These are phyloP conservation scores for Leccinum longicurvipes DNA, from an alignment of 768 basidiomycete species.

Conservation along the genomic window DNA sequence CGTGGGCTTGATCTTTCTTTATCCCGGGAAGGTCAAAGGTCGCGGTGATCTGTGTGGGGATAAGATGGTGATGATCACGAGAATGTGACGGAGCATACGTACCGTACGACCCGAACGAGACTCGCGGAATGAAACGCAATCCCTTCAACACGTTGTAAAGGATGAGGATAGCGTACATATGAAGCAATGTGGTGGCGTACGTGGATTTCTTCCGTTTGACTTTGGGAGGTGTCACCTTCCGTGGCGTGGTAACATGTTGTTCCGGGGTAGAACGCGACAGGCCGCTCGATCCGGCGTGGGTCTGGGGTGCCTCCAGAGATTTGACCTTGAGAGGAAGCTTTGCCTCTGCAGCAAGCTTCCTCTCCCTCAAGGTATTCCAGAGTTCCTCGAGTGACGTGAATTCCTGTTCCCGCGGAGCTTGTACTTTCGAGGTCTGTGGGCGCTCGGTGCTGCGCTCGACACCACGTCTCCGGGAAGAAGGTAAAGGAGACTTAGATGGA, in stretches of 20 bases:
- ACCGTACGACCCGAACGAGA: constrained; percentile 63
- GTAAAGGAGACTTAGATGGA: constrained; percentile 16
- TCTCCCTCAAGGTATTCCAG: constrained; percentile 64
- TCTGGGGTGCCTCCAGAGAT: constrained; percentile 49
- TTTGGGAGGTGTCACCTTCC: constrained; percentile 36
- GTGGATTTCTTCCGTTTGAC: constrained; percentile 62
- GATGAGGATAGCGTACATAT: constrained; percentile 14
- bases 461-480: constrained; percentile 10
- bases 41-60: constrained; percentile 49
- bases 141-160: constrained; percentile 16
- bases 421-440: constrained; percentile 16
- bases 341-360: constrained; percentile 65
- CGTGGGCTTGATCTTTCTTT: constrained; percentile 70
- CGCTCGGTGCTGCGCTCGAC: constrained; percentile 22
- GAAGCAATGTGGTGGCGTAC: constrained; percentile 38
- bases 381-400: constrained; percentile 47
- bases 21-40: constrained; percentile 71
- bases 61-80: constrained; percentile 17
- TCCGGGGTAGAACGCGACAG: constrained; percentile 25
- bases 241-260: constrained; percentile 19
- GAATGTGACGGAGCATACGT: constrained; percentile 20
- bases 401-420: constrained; percentile 23
- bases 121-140: constrained; percentile 66
- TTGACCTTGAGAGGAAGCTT: constrained; percentile 67
- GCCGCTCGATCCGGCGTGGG: constrained; percentile 20